These are phyloP conservation scores for Lactarius quietus DNA, from an alignment of 768 basidiomycete species.

Conservation along the genomic window DNA sequence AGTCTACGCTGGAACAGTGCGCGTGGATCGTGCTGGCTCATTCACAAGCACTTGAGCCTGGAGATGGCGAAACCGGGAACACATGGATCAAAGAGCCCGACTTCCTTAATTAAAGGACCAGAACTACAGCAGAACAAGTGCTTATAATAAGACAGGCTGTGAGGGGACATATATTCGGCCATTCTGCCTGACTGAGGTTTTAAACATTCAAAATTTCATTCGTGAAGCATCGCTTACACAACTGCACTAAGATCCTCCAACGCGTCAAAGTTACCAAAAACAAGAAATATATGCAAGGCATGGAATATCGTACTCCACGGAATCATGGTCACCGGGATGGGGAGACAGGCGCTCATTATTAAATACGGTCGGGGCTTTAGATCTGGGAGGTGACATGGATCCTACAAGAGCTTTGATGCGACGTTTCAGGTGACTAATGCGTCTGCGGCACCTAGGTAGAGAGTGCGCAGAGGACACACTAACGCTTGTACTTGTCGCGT, in stretches of 20 bases:
- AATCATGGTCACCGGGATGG: background rate
- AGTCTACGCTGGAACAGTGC: background rate
- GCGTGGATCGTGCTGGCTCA: background rate
- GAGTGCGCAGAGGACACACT: background rate
- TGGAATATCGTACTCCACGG: slow-evolving; percentile 16
- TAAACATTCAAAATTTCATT: background rate
- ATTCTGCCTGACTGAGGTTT: background rate
- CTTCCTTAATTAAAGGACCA: background rate
- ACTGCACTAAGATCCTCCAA: background rate
- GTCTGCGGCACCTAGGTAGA: background rate
- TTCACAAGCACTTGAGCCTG: background rate
- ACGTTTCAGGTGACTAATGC: slow-evolving; percentile 5
- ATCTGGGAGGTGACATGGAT: background rate
- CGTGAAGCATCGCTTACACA: slow-evolving; percentile 1
- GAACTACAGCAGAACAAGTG: background rate
- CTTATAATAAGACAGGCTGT: background rate
- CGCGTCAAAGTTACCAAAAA: slow-evolving; percentile 5
- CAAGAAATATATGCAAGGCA: slow-evolving; percentile 22
- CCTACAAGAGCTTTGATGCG: slow-evolving; percentile 6
- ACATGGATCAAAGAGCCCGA: background rate
- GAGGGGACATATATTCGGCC: no score
- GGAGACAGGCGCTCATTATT: background rate
- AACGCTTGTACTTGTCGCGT: slow-evolving; percentile 2
- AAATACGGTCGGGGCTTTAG: background rate
- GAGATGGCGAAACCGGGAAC: background rate